Base-by-base conservation (phyloP, 148 eudicot genomes). In the Rhododendron henanense region DNA sequence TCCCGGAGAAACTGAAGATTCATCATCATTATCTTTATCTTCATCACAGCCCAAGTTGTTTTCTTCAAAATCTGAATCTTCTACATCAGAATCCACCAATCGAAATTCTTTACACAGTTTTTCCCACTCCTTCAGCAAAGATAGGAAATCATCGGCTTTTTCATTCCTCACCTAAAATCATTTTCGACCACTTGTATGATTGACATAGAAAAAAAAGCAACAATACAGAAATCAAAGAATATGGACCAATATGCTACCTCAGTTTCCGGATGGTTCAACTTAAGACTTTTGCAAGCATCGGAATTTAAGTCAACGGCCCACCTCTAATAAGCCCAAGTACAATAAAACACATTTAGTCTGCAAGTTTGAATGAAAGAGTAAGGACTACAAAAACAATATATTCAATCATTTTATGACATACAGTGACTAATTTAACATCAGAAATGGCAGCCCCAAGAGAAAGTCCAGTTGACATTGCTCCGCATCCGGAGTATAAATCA, bases 231-330 rank as follows among this genome's bases (percentile, higher is more conserved):
- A 31, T 6, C 10, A 18, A 21, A 11, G 39, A 28, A 79, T 15
- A 83, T 23, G 15, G 33, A 71, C 31, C 16, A 13, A 39, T 11
- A 41, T 8, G 18, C n/a, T 85, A 91, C 92, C 90, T 89, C 55
- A 3, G 92, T 86, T 14, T 89, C 79, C 10, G 90, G 90, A 51
- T 89, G 92, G 48, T 91, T 91, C 31, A 53, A 47, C 25, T 82
- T 89, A 11, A 91, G 28, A 47, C 92, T 91, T 37, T 86, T 87
- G 83, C 91, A 87, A 5, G 91, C 92, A 85, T 87, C 21, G 2
- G 73, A 13, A 81, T 90, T 88, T 10, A 89, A 28, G 50, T 90
- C 92, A 35, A 90, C 90, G 13, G 91, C 91, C 92, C 92, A 90
- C 78, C 47, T 89, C 92, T 90, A 57, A 31, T 51, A 67, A 71